A percentile compares a stretch with the other conserved stretches of the same genome.
phyloP scores from a whole-genome alignment of 2,329 filamentous ascomycete genomes.

The Mariannaea sp. region DNA sequence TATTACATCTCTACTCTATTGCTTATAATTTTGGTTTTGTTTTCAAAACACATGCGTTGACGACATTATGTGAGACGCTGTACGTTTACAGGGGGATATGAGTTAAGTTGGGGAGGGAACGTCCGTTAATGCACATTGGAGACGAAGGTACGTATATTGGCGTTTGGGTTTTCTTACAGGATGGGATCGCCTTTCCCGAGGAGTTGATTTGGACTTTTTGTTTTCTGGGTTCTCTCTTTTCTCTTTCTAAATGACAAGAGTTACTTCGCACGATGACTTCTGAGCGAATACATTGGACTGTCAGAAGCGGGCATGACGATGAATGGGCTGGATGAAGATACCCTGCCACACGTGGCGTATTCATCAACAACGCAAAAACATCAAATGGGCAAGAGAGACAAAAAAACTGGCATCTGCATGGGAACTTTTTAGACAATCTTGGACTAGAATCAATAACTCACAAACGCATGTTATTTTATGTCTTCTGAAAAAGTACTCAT shows the following conservation, averaged over 20 bases:
- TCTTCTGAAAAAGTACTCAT: conserved; percentile 8
- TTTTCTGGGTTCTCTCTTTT: conserved; percentile 10
- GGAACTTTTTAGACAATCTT: conserved; percentile 2
- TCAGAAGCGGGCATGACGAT: conserved; percentile 9
- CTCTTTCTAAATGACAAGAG: background rate
- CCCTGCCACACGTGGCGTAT: conserved; percentile 21
- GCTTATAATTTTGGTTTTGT: conserved; percentile 3
- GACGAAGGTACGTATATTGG: conserved; percentile 20
- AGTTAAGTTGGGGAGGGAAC: conserved; percentile 12
- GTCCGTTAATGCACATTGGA: conserved; percentile 21
- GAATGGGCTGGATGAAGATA: conserved; percentile 27
- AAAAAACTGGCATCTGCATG: conserved; percentile 20
- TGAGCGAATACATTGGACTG: background rate
- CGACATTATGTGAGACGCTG: conserved; percentile 19
- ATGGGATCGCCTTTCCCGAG: conserved; percentile 1
- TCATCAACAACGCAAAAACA: conserved; percentile 15
- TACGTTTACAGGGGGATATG: conserved; percentile 18
- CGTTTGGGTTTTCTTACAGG: conserved; percentile 22
- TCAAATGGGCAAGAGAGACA: conserved; percentile 17
- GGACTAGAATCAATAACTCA: conserved; percentile 8
- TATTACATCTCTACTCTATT: conserved; percentile 22
- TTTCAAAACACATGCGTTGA: conserved; percentile 12
- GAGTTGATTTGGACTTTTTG: conserved; percentile 11
- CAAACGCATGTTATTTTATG: conserved; percentile 10
- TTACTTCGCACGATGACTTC: background rate